Percentiles rank a stretch among this genome's conserved stretches.
Evolutionary conservation across 768 basidiomycete species (phyloP).

Genomic region (Pholiota molesta): DNA sequence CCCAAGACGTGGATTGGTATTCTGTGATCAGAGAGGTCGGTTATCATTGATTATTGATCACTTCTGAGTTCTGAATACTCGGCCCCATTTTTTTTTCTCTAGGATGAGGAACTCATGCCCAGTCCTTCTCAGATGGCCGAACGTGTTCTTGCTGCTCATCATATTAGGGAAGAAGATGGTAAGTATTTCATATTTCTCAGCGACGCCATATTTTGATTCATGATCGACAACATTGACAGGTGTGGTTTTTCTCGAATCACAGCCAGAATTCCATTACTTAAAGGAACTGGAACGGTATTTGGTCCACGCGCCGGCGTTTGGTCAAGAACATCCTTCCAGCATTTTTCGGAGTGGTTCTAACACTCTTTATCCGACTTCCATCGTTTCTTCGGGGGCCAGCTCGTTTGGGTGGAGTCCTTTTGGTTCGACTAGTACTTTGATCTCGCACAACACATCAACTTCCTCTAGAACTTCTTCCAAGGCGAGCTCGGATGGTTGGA

Average conservation of each 20-base stretch:
- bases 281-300: too few species aligned
- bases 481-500: too few species aligned
- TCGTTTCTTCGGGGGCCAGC: too few species aligned
- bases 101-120: background rate
- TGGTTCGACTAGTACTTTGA: too few species aligned
- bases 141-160: background rate
- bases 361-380: too few species aligned
- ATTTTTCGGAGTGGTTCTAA: too few species aligned
- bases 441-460: too few species aligned
- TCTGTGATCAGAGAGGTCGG: background rate
- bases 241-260: background rate
- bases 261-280: too few species aligned
- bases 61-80: background rate
- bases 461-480: too few species aligned
- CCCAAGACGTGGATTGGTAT: slow-evolving; percentile 1
- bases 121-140: background rate
- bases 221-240: background rate
- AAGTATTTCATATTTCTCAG: background rate
- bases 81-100: background rate
- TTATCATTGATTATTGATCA: background rate
- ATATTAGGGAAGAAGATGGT: slow-evolving; percentile 2
- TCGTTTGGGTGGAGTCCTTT: too few species aligned
- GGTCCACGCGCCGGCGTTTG: too few species aligned
- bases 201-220: background rate
- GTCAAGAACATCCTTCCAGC: too few species aligned